A percentile compares a stretch with the other conserved stretches of the same genome.
phyloP scores from a whole-genome alignment of 2,329 filamentous ascomycete genomes.

The Aspergillus tamarii region DNA sequence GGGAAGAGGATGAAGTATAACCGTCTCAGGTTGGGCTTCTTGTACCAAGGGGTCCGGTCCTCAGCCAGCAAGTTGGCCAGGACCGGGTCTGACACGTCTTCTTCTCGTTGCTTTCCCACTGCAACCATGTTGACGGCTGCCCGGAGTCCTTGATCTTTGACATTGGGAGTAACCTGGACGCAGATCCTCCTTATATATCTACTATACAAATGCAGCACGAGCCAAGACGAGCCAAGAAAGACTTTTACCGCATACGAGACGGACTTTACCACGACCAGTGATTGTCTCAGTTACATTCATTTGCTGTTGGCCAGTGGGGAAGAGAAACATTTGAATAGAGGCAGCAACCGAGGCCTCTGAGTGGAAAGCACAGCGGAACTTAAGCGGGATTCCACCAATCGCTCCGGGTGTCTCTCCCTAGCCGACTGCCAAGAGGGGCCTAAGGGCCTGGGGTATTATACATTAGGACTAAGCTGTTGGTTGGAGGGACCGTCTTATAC shows the following conservation, averaged over 20 bases:
- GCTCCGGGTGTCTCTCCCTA: neutral
- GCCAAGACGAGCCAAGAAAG: neutral
- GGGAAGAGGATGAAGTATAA: conserved; percentile 63
- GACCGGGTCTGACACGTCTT: conserved; percentile 28
- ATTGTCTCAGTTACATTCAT: neutral
- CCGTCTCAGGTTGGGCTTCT: conserved; percentile 60
- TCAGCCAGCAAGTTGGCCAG: conserved; percentile 24
- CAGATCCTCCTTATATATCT: neutral
- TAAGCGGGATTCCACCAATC: neutral
- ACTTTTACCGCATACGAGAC: neutral
- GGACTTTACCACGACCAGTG: neutral
- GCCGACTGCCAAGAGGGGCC: neutral
- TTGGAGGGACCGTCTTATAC: accelerated
- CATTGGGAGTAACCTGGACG: neutral
- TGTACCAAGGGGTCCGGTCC: conserved; percentile 56
- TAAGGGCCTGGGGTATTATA: neutral
- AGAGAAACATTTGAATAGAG: neutral
- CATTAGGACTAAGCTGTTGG: neutral
- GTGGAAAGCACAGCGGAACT: neutral
- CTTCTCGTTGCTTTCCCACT: conserved; percentile 28
- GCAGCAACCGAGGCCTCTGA: neutral
- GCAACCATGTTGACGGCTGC: conserved; percentile 22
- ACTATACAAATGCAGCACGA: no score
- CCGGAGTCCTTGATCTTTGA: neutral
- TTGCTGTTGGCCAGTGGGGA: neutral